phyloP scores from a whole-genome alignment of 352 stramenopile species.

The Globisporangium sylvaticum region DNA sequence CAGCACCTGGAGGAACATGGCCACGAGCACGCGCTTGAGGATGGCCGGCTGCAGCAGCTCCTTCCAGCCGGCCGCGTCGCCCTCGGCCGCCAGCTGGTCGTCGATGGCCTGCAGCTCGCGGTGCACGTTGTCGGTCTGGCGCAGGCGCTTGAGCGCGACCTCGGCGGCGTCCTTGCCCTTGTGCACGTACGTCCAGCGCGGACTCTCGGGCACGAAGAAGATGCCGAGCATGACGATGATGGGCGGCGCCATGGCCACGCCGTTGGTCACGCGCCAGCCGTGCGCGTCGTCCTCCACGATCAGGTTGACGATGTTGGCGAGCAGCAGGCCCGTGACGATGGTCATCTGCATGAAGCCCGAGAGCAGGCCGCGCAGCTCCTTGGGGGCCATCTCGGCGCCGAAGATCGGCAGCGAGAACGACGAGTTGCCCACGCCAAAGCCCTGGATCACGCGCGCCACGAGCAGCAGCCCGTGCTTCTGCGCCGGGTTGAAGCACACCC shows the following conservation, averaged over 20 bases:
- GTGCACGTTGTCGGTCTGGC: conserved; percentile 21
- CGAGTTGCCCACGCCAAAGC: conserved; percentile 15
- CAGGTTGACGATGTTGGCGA: conserved; percentile 21
- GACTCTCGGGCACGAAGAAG: conserved; percentile 41
- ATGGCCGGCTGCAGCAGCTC: conserved; percentile 26
- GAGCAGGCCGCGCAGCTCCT: conserved; percentile 32
- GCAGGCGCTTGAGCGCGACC: conserved; percentile 19
- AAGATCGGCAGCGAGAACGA: conserved; percentile 29
- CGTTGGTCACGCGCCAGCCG: conserved; percentile 35
- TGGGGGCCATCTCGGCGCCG: conserved; percentile 31
- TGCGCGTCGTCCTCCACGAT: conserved; percentile 10
- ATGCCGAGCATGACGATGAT: conserved; percentile 37
- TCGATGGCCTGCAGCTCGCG: conserved; percentile 28
- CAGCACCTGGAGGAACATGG: conserved; percentile 36
- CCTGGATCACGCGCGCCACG: too few relatives aligned
- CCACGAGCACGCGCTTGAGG: conserved; percentile 26
- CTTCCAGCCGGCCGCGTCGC: conserved; percentile 13
- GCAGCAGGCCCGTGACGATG: conserved; percentile 25
- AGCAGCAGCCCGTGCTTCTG: conserved; percentile 9
- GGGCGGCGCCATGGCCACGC: conserved; percentile 25
- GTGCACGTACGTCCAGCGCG: conserved; percentile 32
- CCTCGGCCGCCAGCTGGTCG: conserved; percentile 20
- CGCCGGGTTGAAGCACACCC: conserved; percentile 23
- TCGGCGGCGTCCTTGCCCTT: conserved; percentile 34
- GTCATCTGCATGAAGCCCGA: conserved; percentile 37